A percentile compares a stretch with the other conserved stretches of the same genome.
Conservation (phyloP, 177 flowering plant genomes). For the Vitis hybrid region DNA sequence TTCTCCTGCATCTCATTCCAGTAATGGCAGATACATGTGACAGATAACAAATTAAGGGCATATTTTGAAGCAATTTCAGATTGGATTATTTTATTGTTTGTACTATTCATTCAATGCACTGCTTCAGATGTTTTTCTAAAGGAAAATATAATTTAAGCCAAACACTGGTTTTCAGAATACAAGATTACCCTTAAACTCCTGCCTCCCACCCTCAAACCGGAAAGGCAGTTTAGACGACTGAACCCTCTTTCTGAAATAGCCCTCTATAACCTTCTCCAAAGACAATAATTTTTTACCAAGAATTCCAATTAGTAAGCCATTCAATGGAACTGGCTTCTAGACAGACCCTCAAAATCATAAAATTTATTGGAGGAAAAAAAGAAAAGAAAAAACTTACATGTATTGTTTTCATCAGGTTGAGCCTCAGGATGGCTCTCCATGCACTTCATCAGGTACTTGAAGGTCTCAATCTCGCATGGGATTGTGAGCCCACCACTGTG, state of each 20-base stretch:
- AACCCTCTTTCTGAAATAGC: neutral
- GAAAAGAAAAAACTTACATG: conserved; percentile 10
- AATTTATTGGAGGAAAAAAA: neutral
- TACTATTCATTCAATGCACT: too few species aligned
- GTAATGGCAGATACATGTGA: too few species aligned
- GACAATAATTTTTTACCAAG: too few species aligned
- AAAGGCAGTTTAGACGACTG: neutral
- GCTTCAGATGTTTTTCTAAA: too few species aligned
- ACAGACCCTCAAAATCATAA: neutral
- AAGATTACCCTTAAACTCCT: too few species aligned
- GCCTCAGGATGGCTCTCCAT: conserved; percentile 49
- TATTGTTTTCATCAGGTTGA: conserved; percentile 18
- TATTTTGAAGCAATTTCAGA: too few species aligned
- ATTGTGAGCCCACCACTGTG: conserved; percentile 77
- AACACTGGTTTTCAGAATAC: too few species aligned
- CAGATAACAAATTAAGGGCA: too few species aligned
- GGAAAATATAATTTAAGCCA: too few species aligned
- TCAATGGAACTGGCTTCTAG: neutral
- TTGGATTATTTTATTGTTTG: too few species aligned
- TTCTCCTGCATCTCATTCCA: too few species aligned
- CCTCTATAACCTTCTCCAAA: neutral
- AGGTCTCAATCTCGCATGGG: conserved; percentile 90
- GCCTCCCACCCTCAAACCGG: too few species aligned
- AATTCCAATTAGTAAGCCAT: neutral
- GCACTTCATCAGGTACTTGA: conserved; percentile 81